A percentile compares a stretch with the other conserved stretches of the same genome.
phyloP scores from a whole-genome alignment of 2,329 filamentous ascomycete genomes.

The Paecilomyces sp. region DNA sequence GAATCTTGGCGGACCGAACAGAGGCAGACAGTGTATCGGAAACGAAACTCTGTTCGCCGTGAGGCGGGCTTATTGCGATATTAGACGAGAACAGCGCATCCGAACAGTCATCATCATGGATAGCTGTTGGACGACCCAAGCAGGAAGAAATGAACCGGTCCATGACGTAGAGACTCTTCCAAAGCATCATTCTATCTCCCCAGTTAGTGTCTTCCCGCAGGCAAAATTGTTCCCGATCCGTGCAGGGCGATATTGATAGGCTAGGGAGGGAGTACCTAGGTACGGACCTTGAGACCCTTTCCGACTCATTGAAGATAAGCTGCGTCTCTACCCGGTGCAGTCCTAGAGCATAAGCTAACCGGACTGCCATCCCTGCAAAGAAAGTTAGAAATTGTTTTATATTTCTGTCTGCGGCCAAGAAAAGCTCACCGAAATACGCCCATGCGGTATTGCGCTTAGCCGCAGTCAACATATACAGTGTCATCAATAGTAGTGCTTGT shows the following conservation, averaged over 20 bases:
- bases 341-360: constrained; percentile 56
- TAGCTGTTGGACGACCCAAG: constrained; percentile 55
- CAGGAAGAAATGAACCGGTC: constrained; percentile 58
- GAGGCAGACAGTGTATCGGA: constrained; percentile 46
- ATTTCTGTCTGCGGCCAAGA: constrained; percentile 16
- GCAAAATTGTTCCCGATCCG: background rate
- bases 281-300: constrained; percentile 7
- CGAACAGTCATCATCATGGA: constrained; percentile 57
- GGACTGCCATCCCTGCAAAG: constrained; percentile 53
- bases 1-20: constrained; percentile 51
- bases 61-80: background rate
- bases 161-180: constrained; percentile 58
- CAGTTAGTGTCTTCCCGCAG: background rate
- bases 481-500: constrained; percentile 57
- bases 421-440: constrained; percentile 45
- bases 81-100: constrained; percentile 34
- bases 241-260: constrained; percentile 32
- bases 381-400: constrained; percentile 3
- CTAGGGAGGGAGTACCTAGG: constrained; percentile 39
- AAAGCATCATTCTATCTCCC: constrained; percentile 41
- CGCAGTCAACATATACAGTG: constrained; percentile 55
- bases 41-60: constrained; percentile 23
- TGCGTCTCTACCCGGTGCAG: constrained; percentile 53
- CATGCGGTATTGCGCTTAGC: constrained; percentile 59
- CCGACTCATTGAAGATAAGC: constrained; percentile 21